phyloP scores from a whole-genome alignment of 495 filamentous ascomycete species.

The Antarctomyces pellizariae region DNA sequence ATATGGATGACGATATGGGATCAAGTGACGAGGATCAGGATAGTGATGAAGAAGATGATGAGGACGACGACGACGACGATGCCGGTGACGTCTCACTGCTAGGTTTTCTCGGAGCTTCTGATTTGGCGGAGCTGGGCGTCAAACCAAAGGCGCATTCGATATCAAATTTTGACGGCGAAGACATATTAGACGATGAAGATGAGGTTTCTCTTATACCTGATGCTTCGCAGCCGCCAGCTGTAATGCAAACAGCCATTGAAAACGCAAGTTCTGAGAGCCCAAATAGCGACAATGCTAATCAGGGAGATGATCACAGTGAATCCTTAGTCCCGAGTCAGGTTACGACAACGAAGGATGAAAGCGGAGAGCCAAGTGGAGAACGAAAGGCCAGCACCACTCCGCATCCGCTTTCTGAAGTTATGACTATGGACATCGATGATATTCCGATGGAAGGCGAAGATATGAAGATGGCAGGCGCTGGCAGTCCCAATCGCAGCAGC shows the following conservation, averaged over 20 bases:
- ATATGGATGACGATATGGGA: slow-evolving; percentile 72
- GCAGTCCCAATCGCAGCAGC: slow-evolving; percentile 20
- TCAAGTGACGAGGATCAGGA: slow-evolving; percentile 37
- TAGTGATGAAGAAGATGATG: slow-evolving; percentile 20
- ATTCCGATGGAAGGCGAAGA: slow-evolving; percentile 9
- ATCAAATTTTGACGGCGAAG: background rate
- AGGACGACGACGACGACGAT: slow-evolving; percentile 22
- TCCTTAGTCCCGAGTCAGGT: too few species aligned
- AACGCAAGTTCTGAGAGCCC: too few species aligned
- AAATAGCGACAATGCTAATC: too few species aligned
- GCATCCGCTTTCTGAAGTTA: too few species aligned
- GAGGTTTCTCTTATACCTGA: slow-evolving; percentile 6
- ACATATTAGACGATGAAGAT: slow-evolving; percentile 6
- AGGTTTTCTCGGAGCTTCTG: slow-evolving; percentile 31
- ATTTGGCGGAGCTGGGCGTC: slow-evolving; percentile 2
- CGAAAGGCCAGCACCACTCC: too few species aligned
- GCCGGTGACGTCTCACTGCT: slow-evolving; percentile 31
- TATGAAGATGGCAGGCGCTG: slow-evolving; percentile 11
- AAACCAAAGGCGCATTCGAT: background rate
- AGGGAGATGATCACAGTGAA: too few species aligned
- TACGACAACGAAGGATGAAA: too few species aligned
- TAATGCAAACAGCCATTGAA: slow-evolving; percentile 2
- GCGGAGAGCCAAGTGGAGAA: too few species aligned
- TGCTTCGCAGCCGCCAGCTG: slow-evolving; percentile 1
- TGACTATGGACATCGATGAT: too few species aligned